Evolutionary conservation across 1,284 basidiomycete genomes (phyloP).

Genomic region (Cystobasidium slooffiae): DNA sequence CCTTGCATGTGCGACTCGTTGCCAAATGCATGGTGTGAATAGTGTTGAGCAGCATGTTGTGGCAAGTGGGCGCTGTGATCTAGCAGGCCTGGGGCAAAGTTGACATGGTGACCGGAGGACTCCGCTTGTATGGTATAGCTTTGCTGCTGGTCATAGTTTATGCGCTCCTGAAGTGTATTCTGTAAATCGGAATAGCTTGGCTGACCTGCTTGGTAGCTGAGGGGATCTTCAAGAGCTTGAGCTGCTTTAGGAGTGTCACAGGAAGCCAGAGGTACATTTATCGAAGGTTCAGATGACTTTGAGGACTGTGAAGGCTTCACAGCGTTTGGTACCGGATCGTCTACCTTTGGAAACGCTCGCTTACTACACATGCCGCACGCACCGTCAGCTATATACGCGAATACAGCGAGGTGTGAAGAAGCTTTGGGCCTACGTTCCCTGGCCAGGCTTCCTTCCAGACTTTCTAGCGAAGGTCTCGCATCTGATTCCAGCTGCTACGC

Average conservation of each 20-base stretch:
- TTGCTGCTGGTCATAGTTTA: slow-evolving; percentile 10
- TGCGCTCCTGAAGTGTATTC: background rate
- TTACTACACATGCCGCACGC: background rate
- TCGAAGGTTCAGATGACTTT: no score
- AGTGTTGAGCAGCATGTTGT: no score
- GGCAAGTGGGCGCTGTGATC: no score
- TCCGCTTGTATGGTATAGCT: background rate
- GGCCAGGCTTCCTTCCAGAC: slow-evolving; percentile 20
- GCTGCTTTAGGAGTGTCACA: no score
- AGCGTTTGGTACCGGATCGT: no score
- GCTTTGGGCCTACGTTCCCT: slow-evolving; percentile 2
- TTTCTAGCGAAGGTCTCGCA: slow-evolving; percentile 27
- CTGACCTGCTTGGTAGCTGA: background rate
- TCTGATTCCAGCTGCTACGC: slow-evolving; percentile 18
- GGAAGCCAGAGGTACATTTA: no score
- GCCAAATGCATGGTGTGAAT: no score
- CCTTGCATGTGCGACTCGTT: no score
- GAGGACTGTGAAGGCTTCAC: no score
- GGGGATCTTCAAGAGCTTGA: no score
- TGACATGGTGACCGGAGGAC: background rate
- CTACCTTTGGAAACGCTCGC: background rate
- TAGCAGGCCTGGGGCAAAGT: no score
- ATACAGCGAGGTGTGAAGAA: background rate
- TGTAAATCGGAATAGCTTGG: background rate
- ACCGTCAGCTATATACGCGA: background rate